Evolutionary conservation across 345 rosid species (phyloP).

Genomic region (Hevea brasiliensis): DNA sequence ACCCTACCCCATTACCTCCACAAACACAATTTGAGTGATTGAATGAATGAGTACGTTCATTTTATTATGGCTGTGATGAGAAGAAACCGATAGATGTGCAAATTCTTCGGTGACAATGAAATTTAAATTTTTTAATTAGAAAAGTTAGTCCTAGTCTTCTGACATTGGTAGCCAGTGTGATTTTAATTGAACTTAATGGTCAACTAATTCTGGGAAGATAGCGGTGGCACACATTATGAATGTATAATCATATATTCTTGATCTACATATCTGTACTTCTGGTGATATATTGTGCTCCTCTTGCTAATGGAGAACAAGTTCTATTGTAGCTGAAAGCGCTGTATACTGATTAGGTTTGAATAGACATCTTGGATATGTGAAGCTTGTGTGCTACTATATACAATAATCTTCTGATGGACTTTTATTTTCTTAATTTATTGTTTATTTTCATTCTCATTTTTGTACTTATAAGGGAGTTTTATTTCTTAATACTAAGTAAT

Average conservation of each 20-base stretch:
- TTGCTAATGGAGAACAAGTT: background rate
- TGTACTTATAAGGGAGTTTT: background rate
- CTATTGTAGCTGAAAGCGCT: background rate
- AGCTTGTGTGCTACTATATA: background rate
- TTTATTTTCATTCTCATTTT: background rate
- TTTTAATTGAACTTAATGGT: background rate
- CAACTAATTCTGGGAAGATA: background rate
- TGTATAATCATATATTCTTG: background rate
- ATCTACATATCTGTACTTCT: background rate
- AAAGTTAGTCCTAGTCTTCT: background rate
- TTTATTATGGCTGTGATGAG: background rate
- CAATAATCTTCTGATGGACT: background rate
- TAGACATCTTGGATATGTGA: background rate
- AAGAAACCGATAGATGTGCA: background rate
- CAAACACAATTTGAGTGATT: background rate
- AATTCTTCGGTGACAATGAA: background rate
- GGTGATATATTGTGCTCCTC: background rate
- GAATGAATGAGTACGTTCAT: background rate
- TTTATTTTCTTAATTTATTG: background rate
- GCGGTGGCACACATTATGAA: background rate
- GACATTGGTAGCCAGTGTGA: background rate
- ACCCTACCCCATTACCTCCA: too few relatives aligned
- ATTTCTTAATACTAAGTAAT: constrained; percentile 16
- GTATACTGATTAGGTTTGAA: background rate
- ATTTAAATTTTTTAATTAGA: background rate